phyloP scores from a whole-genome alignment of 331 rosid genomes.

The Quercus phellos region DNA sequence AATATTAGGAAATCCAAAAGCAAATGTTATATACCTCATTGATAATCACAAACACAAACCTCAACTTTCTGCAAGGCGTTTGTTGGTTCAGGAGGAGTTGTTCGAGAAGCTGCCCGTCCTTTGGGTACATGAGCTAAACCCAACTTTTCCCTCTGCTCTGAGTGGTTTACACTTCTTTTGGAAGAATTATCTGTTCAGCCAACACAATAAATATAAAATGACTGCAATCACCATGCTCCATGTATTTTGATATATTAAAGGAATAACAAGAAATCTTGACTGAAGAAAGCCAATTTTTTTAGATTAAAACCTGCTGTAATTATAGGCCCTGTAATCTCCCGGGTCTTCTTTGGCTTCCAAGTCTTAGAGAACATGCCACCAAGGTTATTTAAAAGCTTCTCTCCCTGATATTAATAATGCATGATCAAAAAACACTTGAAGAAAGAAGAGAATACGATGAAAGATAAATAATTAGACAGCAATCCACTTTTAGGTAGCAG shows the following conservation, averaged over 20 bases:
- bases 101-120: slow-evolving; percentile 44
- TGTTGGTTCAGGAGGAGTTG: slow-evolving; percentile 54
- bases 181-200: slow-evolving; percentile 43
- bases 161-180: slow-evolving; percentile 25
- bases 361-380: slow-evolving; percentile 92
- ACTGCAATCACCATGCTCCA: not conserved
- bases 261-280: slow-evolving; percentile 1
- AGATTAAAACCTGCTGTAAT: slow-evolving; percentile 58
- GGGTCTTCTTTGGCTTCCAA: slow-evolving; percentile 83
- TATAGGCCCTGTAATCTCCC: slow-evolving; percentile 64
- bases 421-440: not conserved
- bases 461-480: not conserved
- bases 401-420: slow-evolving; percentile 51
- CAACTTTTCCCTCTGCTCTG: slow-evolving; percentile 55
- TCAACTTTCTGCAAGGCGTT: slow-evolving; percentile 64
- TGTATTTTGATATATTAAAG: not conserved
- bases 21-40: not conserved
- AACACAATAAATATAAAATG: not conserved
- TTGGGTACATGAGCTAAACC: slow-evolving; percentile 54
- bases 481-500: not conserved
- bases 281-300: not conserved
- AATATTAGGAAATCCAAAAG: not conserved
- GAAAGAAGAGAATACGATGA: not conserved
- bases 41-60: slow-evolving; percentile 25
- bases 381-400: slow-evolving; percentile 82